These are phyloP conservation scores for Phycomyces nitens DNA, from an alignment of 192 early-diverging fungal species.

Conservation along the genomic window DNA sequence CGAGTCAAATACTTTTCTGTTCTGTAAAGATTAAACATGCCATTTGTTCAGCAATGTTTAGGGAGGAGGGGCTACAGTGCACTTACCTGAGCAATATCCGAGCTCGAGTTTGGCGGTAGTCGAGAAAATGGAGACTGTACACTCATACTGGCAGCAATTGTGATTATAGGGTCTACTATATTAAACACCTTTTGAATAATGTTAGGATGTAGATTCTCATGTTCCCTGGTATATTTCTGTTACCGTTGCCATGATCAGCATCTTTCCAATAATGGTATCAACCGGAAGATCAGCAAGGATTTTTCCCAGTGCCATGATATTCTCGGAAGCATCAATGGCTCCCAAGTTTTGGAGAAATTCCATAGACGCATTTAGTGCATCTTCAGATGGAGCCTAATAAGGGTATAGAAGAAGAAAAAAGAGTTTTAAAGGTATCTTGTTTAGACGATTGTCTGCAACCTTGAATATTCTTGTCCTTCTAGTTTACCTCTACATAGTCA, in stretches of 20 bases:
- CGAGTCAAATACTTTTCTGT: slow-evolving; percentile 45
- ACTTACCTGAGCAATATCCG: slow-evolving; percentile 51
- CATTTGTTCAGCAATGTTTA: too few species aligned
- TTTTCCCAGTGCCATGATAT: slow-evolving; percentile 49
- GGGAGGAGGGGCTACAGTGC: too few species aligned
- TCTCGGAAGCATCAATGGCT: slow-evolving; percentile 40
- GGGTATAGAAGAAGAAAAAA: not conserved
- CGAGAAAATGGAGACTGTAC: slow-evolving; percentile 62
- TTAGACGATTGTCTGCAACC: not conserved
- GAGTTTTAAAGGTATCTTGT: not conserved
- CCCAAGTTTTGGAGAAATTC: slow-evolving; percentile 44
- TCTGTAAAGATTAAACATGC: slow-evolving; percentile 28
- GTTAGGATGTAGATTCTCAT: too few species aligned
- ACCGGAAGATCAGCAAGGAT: slow-evolving; percentile 57
- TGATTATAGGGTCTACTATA: slow-evolving; percentile 51
- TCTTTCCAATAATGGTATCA: slow-evolving; percentile 63
- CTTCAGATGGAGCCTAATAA: slow-evolving; percentile 36
- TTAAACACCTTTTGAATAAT: slow-evolving; percentile 36
- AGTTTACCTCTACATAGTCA: slow-evolving; percentile 57
- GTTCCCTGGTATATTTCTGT: too few species aligned
- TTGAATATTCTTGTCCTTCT: not conserved
- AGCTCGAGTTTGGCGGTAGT: slow-evolving; percentile 40
- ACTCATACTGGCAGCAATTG: slow-evolving; percentile 59
- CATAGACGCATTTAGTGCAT: slow-evolving; percentile 42
- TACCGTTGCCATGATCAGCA: slow-evolving; percentile 58